Evolutionary conservation across 176 grass and related monocot species (phyloP).

Genomic region (Cenchrus fungigraminus): DNA sequence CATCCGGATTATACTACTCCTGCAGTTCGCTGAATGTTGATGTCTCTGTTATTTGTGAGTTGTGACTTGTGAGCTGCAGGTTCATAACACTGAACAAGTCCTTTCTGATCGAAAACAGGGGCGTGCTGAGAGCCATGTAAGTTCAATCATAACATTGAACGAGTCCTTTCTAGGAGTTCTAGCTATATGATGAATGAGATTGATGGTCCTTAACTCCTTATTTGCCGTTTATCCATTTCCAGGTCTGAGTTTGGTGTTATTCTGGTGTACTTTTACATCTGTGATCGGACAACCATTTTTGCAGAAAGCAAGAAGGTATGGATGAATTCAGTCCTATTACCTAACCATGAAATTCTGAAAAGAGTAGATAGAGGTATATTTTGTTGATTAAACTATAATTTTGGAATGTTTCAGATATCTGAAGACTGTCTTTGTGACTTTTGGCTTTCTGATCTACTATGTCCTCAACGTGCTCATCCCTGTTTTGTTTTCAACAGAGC

Average conservation of each 20-base stretch:
- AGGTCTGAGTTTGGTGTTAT: constrained; percentile 75
- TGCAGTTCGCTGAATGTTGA: constrained; percentile 15
- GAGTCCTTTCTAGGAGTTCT: not conserved
- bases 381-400: not conserved
- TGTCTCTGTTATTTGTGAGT: not conserved
- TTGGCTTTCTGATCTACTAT: not conserved
- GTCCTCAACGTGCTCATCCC: not conserved
- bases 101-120: constrained; percentile 81
- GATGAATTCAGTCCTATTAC: not conserved
- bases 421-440: constrained; percentile 5
- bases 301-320: constrained; percentile 73
- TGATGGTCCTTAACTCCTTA: not conserved
- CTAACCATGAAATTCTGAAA: not conserved
- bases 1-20: not conserved
- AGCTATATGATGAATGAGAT: not conserved
- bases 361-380: not conserved
- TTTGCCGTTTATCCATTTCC: not conserved
- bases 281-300: constrained; percentile 81
- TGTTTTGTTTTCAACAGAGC: constrained; percentile 54
- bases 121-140: constrained; percentile 73
- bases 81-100: constrained; percentile 78
- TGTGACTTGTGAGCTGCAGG: constrained; percentile 42
- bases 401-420: not conserved
- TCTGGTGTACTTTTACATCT: constrained; percentile 79
- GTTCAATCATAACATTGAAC: constrained; percentile 14